These are phyloP conservation scores for Hyaloperonospora brassicae DNA, from an alignment of 352 stramenopile genomes.

Conservation along the genomic window DNA sequence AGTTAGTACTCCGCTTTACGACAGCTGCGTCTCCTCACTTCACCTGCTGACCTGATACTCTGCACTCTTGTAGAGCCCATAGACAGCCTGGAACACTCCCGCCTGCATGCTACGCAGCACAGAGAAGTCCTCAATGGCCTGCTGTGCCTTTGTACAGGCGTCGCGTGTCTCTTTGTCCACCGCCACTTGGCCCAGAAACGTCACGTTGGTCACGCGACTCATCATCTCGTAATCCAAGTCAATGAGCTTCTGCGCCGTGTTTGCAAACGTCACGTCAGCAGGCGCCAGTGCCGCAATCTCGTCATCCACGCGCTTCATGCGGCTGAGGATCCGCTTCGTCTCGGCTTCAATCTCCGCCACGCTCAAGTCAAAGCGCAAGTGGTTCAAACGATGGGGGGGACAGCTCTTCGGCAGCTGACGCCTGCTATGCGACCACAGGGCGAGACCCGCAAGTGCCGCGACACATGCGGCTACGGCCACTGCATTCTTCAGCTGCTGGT, in stretches of 20 bases:
- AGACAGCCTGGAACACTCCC: slow-evolving; percentile 77
- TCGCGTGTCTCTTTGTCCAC: slow-evolving; percentile 59
- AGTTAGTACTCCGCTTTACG: background rate
- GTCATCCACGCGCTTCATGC: slow-evolving; percentile 72
- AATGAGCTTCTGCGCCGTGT: slow-evolving; percentile 68
- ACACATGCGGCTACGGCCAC: slow-evolving; percentile 45
- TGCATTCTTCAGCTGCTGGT: slow-evolving; percentile 52
- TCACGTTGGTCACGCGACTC: slow-evolving; percentile 72
- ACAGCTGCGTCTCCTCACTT: background rate
- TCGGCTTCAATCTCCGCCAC: slow-evolving; percentile 63
- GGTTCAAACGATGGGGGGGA: slow-evolving; percentile 11
- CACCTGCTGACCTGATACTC: slow-evolving; percentile 31
- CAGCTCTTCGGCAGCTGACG: slow-evolving; percentile 47
- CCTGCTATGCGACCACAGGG: slow-evolving; percentile 40
- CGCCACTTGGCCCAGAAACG: slow-evolving; percentile 78
- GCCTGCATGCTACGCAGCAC: slow-evolving; percentile 75
- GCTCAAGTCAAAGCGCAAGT: slow-evolving; percentile 68
- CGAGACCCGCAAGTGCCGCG: slow-evolving; percentile 39
- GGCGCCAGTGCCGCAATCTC: slow-evolving; percentile 42
- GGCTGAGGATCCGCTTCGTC: slow-evolving; percentile 50
- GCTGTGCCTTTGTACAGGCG: slow-evolving; percentile 72
- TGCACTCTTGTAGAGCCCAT: slow-evolving; percentile 41
- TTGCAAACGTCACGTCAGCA: slow-evolving; percentile 45
- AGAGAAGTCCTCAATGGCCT: slow-evolving; percentile 66
- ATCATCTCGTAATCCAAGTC: slow-evolving; percentile 83